Percentiles rank a stretch among this genome's conserved stretches.
These are phyloP conservation scores for Cercospora citrullina DNA, from an alignment of 2,329 filamentous ascomycete genomes.

Conservation along the genomic window DNA sequence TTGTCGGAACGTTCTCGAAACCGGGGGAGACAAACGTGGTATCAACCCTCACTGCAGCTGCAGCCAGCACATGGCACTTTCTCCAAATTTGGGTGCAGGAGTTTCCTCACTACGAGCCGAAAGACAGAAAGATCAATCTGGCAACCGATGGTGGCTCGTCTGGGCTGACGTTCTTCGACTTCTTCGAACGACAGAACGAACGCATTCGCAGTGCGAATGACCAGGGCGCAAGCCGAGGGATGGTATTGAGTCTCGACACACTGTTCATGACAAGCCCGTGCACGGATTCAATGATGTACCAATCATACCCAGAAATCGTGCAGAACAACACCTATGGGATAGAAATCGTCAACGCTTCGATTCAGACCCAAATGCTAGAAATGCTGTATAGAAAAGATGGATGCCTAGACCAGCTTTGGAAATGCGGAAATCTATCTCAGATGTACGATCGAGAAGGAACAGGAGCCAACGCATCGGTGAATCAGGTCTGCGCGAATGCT, in stretches of 20 bases:
- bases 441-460: slow-evolving; percentile 53
- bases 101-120: slow-evolving; percentile 60
- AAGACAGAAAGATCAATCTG: slow-evolving; percentile 1
- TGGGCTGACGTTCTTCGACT: slow-evolving; percentile 58
- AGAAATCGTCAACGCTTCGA: slow-evolving; percentile 55
- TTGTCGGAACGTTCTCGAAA: not conserved
- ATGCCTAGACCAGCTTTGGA: slow-evolving; percentile 54
- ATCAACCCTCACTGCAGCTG: slow-evolving; percentile 55
- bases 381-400: slow-evolving; percentile 53
- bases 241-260: slow-evolving; percentile 50
- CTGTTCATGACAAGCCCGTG: slow-evolving; percentile 55
- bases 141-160: slow-evolving; percentile 56
- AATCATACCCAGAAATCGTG: slow-evolving; percentile 51
- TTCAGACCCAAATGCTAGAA: slow-evolving; percentile 57
- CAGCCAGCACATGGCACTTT: slow-evolving; percentile 59
- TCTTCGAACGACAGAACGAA: slow-evolving; percentile 58
- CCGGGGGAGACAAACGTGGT: slow-evolving; percentile 50
- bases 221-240: slow-evolving; percentile 47
- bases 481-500: slow-evolving; percentile 47
- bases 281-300: slow-evolving; percentile 52
- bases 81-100: slow-evolving; percentile 63
- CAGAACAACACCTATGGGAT: slow-evolving; percentile 60
- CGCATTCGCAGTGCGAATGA: slow-evolving; percentile 49
- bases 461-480: slow-evolving; percentile 41
- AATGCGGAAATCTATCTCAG: slow-evolving; percentile 45